Conservation (phyloP, 2,329 filamentous ascomycete species). For the Penicillium digitatum region DNA sequence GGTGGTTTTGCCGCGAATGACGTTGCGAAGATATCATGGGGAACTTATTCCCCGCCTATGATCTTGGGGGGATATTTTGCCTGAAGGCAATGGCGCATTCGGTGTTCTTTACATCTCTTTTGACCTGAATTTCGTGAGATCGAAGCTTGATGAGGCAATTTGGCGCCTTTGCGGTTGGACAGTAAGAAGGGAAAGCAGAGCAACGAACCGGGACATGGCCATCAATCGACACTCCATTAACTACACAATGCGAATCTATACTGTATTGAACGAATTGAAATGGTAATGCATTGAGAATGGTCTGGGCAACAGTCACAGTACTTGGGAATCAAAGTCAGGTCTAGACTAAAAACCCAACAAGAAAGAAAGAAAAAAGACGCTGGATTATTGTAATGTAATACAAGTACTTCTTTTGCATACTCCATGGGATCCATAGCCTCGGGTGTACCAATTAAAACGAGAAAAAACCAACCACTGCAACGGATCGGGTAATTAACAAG, state of each 20-base stretch:
- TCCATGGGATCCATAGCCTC: slow-evolving; percentile 24
- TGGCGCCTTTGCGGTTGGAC: no score
- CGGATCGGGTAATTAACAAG: not conserved
- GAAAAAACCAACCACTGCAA: not conserved
- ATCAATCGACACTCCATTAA: not conserved
- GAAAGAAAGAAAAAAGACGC: slow-evolving; percentile 20
- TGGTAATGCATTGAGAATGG: slow-evolving; percentile 15
- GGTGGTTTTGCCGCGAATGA: slow-evolving; percentile 17
- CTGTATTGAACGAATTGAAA: not conserved
- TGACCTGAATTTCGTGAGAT: not conserved
- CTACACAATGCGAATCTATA: not conserved
- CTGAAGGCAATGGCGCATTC: not conserved
- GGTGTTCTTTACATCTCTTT: no score
- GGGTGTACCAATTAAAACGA: slow-evolving; percentile 25
- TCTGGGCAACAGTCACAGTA: slow-evolving; percentile 12
- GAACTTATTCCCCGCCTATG: slow-evolving; percentile 18
- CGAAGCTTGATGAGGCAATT: not conserved
- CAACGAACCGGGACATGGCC: not conserved
- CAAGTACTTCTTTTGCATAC: slow-evolving; percentile 27
- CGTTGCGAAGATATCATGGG: slow-evolving; percentile 20
- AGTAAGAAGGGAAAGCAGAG: not conserved
- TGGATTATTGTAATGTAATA: slow-evolving; percentile 31
- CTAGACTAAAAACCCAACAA: slow-evolving; percentile 9
- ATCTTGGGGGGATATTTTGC: not conserved
- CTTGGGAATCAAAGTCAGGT: slow-evolving; percentile 17